These are phyloP conservation scores for Rhynchospora tenuis DNA, from an alignment of 176 grass and related monocot species.

Conservation along the genomic window DNA sequence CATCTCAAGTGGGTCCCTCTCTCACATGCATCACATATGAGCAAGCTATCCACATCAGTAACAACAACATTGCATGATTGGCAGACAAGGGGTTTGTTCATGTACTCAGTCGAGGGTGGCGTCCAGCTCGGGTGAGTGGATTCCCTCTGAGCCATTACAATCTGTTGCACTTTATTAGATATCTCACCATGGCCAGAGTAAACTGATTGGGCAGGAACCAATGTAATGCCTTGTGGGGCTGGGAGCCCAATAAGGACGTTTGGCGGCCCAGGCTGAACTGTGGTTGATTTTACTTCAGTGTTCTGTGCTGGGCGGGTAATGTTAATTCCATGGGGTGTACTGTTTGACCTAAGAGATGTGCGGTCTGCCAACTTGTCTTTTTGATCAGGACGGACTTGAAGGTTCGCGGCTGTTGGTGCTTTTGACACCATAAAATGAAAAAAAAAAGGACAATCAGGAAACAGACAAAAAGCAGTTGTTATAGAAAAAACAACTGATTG, in stretches of 20 bases:
- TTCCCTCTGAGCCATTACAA: constrained; percentile 38
- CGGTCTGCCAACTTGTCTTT: constrained; percentile 36
- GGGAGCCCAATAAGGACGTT: constrained; percentile 47
- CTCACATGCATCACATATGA: constrained; percentile 98
- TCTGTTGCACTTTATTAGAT: constrained; percentile 53
- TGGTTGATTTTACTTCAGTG: constrained; percentile 38
- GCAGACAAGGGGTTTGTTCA: constrained; percentile 62
- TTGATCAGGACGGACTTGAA: constrained; percentile 21
- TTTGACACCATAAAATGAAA: constrained; percentile 2
- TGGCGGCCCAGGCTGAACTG: constrained; percentile 34
- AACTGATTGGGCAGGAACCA: constrained; percentile 43
- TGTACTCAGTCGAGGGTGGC: constrained; percentile 89
- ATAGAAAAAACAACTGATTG: neutral
- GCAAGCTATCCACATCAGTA: constrained; percentile 67
- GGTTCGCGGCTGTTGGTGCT: constrained; percentile 25
- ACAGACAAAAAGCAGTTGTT: neutral
- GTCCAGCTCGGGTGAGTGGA: constrained; percentile 66
- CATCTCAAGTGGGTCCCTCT: constrained; percentile 91
- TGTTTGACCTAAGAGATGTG: constrained; percentile 34
- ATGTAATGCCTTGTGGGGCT: constrained; percentile 37
- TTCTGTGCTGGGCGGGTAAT: constrained; percentile 35
- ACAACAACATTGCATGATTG: constrained; percentile 79
- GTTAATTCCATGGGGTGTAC: constrained; percentile 32
- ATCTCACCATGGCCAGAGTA: constrained; percentile 67
- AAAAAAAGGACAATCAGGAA: constrained; percentile 18